These are phyloP conservation scores for Inonotus obliquus DNA, from an alignment of 1,284 basidiomycete genomes.

Conservation along the genomic window DNA sequence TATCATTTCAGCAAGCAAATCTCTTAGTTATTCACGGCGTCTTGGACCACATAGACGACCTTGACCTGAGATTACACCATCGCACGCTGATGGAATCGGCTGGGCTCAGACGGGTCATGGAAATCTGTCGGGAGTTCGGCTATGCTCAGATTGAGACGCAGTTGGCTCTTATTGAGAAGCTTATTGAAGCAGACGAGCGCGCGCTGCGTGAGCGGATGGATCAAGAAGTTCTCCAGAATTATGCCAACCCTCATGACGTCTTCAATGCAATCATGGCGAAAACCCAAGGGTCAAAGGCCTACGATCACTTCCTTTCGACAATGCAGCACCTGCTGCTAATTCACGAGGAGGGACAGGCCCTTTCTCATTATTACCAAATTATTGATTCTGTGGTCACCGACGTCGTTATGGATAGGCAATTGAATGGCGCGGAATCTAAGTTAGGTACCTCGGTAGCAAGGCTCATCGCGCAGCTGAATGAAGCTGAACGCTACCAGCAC, in stretches of 20 bases:
- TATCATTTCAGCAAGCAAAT: conserved; percentile 51
- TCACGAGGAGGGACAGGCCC: conserved; percentile 78
- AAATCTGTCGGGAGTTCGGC: conserved; percentile 67
- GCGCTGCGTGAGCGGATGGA: conserved; percentile 77
- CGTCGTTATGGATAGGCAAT: conserved; percentile 90
- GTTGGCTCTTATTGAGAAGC: conserved; percentile 61
- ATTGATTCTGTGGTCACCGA: conserved; percentile 92
- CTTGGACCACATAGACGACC: conserved; percentile 60
- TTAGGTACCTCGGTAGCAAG: conserved; percentile 89
- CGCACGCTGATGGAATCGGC: conserved; percentile 87
- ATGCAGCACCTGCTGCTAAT: conserved; percentile 93
- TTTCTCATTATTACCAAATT: conserved; percentile 88
- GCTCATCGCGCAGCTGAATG: conserved; percentile 87
- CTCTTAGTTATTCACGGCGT: conserved; percentile 68
- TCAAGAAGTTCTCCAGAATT: conserved; percentile 69
- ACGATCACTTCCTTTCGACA: conserved; percentile 86
- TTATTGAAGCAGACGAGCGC: conserved; percentile 76
- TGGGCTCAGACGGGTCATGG: conserved; percentile 74
- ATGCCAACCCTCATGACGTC: conserved; percentile 83
- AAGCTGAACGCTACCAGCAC: conserved; percentile 79
- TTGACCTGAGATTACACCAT: conserved; percentile 82
- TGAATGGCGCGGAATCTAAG: conserved; percentile 79
- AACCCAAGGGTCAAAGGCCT: conserved; percentile 73
- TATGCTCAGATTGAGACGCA: conserved; percentile 64
- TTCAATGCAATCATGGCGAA: conserved; percentile 78